Base-by-base conservation (phyloP, 2,329 filamentous ascomycete genomes). In the Claviceps paspali region DNA sequence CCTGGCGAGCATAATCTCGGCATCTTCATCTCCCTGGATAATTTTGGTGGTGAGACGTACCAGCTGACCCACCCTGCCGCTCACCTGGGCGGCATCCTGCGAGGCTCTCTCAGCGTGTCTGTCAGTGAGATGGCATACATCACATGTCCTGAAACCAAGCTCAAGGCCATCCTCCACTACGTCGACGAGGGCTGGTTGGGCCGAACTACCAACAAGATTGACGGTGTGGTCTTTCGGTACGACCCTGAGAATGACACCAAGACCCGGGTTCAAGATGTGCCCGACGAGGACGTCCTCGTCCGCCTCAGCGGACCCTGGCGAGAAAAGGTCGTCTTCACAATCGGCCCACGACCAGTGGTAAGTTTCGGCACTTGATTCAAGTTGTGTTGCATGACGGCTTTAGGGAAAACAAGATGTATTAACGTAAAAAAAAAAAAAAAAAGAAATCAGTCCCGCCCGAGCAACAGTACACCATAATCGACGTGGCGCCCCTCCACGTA, bases 61-160 rank as follows among this genome's bases (percentile, higher is more conserved):
- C 86, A 93, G 54, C 73, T 98, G 43, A 94, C 82, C 5, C 91
- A 98, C 59, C 91, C 91, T 4, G 78, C 83, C n/a, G 91, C 91
- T 6, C 84, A 93, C 52, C 67, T 98, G 2, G 86, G 87, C 21
- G 91, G 91, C 14, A 67, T 98, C 37, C 62, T 98, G 32, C 73
- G 87, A 46, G 91, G 91, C 18, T 78, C 82, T n/a, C 65, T 96
- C 35, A 87, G 79, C 49, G 79, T 98, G 43, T 87, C 81, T 7
- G 91, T 98, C 17, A 82, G 87, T 33, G 91, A 98, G 50, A 73
- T 79, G 45, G 91, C 85, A 50, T 93, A 82, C 55, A 71, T 96
- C 42, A 87, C 79, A 28, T 98, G 91, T 60, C 73, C 81, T n/a
- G 79, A 86, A 62, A 94, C 86, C 2, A 81, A 79, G 53, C 73